Evolutionary conservation across 2,329 filamentous ascomycete genomes (phyloP), one percentile per base, ranked within the genome.

Genomic region (Geosmithia flava): DNA sequence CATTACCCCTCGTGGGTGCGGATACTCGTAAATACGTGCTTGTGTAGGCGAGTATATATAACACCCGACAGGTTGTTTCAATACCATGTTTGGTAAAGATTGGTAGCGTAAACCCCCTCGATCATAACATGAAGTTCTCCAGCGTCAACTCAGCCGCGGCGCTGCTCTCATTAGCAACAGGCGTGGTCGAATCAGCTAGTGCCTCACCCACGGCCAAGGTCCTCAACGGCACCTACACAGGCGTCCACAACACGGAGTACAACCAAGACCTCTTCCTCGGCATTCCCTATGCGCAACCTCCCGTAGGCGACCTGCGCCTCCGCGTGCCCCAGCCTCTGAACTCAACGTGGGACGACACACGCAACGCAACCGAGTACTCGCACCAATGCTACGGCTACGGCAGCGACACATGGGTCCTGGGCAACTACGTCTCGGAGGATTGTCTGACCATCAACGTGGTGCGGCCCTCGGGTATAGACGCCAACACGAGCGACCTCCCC

Each of bases 211-310:
- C 19, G n/a, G 54, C 56, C 59, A 83, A 49, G 81, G 81, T 0
- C 69, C 69, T 13, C 83, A 87, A 60, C 66, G 83, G 16, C 67
- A 87, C 40, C 79, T 50, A 47, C 37, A 6, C 37, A 29, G 48
- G 48, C 81, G 6, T 70, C 86, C 50, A 83, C 81, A 67, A 69
- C 62, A 23, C 64, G 62, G 40, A 81, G 85, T 61, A 80, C 85
- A 4, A 42, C 17, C 45, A 45, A 33, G 72, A 77, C 51, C 62
- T 68, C 50, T 76, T 75, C 55, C 58, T 75, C 3, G 72, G 71
- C 6, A 69, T 81, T 2, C 76, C 76, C 0, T 80, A 72, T 56
- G 76, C 76, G 3, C 70, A 74, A 52, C 58, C 61, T 7, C 55
- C 59, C 3, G 68, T 74, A 20, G 74, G 74, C 0, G 61, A 70